Evolutionary conservation across 352 stramenopile species (phyloP), one percentile per base, ranked within the genome.

Genomic region (Pilasporangium apinafurcum): DNA sequence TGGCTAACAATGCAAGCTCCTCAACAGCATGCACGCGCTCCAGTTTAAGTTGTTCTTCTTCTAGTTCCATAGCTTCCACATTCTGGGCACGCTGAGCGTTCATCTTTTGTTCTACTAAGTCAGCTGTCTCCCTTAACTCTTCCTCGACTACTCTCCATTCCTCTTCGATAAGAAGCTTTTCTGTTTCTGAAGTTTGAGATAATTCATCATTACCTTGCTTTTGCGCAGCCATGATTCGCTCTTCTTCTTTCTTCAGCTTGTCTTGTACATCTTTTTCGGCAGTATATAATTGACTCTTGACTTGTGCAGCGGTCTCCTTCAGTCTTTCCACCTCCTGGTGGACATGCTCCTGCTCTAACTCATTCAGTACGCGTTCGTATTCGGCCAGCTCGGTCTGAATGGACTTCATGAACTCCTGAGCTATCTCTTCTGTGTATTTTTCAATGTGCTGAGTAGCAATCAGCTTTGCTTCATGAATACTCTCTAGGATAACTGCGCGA

Each of bases 391-490:
- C 56, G 10, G 58, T 37, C 8, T 78, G 48, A 18, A 80, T 58
- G 7, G 61, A 62, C 26, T 38, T 18, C 43, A 61, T 56, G 32
- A 72, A 61, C 21, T 66, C 22, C 33, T 86, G 46, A 25, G 60
- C 36, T 5, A 86, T 30, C 22, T 63, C 21, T 22, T 66, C 52
- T 0, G 57, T 57, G 26, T 59, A 74, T 20, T 49, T 30, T 31
- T 80, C 48, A 18, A 84, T 65, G 9, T 71, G 56, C 9, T 68
- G 49, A 8, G 63, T 34, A 4, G 68, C 67, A 12, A 48, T 44
- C 14, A 59, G 37, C 27, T 76, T 83, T 8, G 65, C 55, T 32
- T 67, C 57, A 4, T 51, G 30, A 4, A 84, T 36, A 7, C 56
- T 62, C 39, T 73, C 42, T 14, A 78, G 41, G 44, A 74, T 62